Evolutionary conservation across 176 grass and related monocot genomes (phyloP).

Genomic region (Melocanna baccifera): DNA sequence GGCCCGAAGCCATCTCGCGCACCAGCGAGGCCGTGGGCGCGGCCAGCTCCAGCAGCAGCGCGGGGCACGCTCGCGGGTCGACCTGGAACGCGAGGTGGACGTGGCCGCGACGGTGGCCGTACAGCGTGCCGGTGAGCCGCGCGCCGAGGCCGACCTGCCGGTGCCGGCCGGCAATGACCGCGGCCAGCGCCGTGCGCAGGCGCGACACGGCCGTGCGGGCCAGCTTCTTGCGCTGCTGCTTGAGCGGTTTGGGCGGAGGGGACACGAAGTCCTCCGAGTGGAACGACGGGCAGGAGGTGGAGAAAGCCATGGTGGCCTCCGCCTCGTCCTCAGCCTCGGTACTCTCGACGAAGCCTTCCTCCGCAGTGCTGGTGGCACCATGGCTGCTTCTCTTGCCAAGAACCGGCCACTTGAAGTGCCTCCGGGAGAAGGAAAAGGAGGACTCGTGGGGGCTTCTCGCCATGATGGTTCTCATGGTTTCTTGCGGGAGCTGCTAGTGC

Average conservation of each 20-base stretch:
- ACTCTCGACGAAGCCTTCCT: constrained; percentile 32
- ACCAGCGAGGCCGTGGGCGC: constrained; percentile 74
- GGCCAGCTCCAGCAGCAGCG: constrained; percentile 70
- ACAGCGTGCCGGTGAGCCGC: constrained; percentile 74
- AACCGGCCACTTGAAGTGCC: constrained; percentile 88
- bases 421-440: constrained; percentile 85
- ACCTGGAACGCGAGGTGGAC: constrained; percentile 78
- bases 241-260: constrained; percentile 14
- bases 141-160: constrained; percentile 57
- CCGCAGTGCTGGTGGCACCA: constrained; percentile 6
- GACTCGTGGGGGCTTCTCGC: constrained; percentile 73
- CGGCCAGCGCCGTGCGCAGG: constrained; percentile 44
- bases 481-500: neutral
- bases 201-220: constrained; percentile 44
- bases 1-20: constrained; percentile 83
- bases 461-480: constrained; percentile 85
- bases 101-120: constrained; percentile 72
- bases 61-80: constrained; percentile 63
- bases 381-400: constrained; percentile 52
- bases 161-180: constrained; percentile 50
- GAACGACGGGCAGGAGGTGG: constrained; percentile 47
- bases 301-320: constrained; percentile 49
- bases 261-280: constrained; percentile 55
- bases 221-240: constrained; percentile 35
- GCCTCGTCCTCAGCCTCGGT: constrained; percentile 46